Evolutionary conservation across 1,139 yeast species (phyloP), one percentile per base, ranked within the genome.

Genomic region (Scheffersomyces stambukii): DNA sequence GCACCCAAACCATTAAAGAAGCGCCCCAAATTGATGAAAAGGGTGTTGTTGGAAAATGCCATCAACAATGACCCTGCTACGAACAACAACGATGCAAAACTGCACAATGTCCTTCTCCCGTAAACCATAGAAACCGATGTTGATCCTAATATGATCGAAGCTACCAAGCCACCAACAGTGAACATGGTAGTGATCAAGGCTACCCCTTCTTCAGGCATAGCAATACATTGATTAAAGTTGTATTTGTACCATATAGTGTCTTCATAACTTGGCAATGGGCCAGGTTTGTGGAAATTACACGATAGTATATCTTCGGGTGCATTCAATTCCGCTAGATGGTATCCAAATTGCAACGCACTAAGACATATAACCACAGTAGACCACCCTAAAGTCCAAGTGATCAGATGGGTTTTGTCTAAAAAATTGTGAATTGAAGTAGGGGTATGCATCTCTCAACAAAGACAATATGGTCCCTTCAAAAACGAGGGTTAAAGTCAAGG

Each of bases 321-420:
- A 56, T 88, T 88, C 40, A 88, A 62, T 48, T 86, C 96, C 1
- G 96, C 80, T 70, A 88, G 70, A 52, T 88, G 96, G 52, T 79
- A 85, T 3, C 97, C 96, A 54, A 80, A 88, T 50, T 85, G 95
- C n/a, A 86, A 57, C 1, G 93, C 77, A 6, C 86, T 81, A 19
- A 84, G 48, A 41, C 89, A 79, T 2, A 80, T 76, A 8, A 80
- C 47, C 9, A 53, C 50, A 3, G 62, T 57, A 9, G 65, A 54
- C 63, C 64, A 59, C 1, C 51, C 64, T 16, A 60, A 37, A 25
- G 43, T 49, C 28, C 43, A 42, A 0, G 64, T 58, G 10, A 57
- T 52, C 17, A 37, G 33, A 30, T 59, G 64, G 16, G 20, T 29
- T 20, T 31, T 36, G 8, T 33, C 33, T 13, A 33, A 27, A 17